Evolutionary conservation across 257 asterid species (phyloP), one percentile per base, ranked within the genome.

Genomic region (Gentiana dahurica): DNA sequence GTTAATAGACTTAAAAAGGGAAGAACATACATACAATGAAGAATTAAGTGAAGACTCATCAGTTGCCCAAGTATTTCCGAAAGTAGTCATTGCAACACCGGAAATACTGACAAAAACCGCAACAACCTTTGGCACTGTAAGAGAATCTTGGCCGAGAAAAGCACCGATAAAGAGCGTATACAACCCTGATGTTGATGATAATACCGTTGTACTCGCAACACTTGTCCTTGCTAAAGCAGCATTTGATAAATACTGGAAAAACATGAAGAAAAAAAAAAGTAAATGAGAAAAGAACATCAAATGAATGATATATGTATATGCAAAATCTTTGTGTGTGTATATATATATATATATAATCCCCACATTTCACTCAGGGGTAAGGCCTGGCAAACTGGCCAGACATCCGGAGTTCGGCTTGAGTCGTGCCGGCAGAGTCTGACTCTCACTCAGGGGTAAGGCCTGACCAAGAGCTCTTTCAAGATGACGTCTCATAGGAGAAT

Each of bases 201-300:
- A 75, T 59, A 92, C 95, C 2, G 99, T 92, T 36, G 99, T 88
- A 70, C 97, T 92, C 60, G 99, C 95, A 69, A 92, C 99, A 60
- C 97, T 92, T 12, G 97, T 85, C 54, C 90, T 94, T 60, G 95
- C 95, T 60, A 88, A 94, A 49, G 99, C 95, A 69, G 99, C 97
- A 59, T 92, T 92, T 6, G 97, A 85, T 49, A 92, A 73, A 71
- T 92, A 92, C 99, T 92, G 87, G 55, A 62, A 49, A 38, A 43
- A 62, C 36, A 24, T 24, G 24, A 24, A 24, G 24, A 24, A 24
- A 24, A 24, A 58, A 41, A 24, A 54, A 65, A 24, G 45, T 37
- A 52, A 60, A 59, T n/a, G 37, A 24, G 33, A 44, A 15, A 56
- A n/a, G 46, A 7, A 33, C 10, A 56, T 38, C 36, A 38, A 43